Conservation (phyloP, 495 filamentous ascomycete genomes). For the Penicillium salamii region DNA sequence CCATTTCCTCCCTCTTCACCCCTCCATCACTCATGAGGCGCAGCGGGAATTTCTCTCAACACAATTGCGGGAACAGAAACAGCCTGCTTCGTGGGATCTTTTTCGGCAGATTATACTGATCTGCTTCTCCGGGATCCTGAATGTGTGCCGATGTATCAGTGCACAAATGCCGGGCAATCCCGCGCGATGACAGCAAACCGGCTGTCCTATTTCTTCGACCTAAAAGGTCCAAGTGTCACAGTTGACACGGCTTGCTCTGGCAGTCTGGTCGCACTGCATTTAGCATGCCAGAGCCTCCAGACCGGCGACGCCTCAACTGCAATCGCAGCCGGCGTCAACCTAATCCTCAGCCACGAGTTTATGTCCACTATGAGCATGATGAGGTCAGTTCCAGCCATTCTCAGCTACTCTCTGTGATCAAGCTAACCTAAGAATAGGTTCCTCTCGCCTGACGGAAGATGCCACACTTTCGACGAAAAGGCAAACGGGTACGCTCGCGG, state of each 20-base stretch:
- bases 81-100: conserved; percentile 43
- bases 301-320: conserved; percentile 39
- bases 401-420: no score
- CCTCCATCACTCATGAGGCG: background rate
- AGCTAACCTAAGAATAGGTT: conserved; percentile 4
- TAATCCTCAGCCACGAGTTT: conserved; percentile 30
- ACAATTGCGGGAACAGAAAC: conserved; percentile 47
- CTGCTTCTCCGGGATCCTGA: conserved; percentile 30
- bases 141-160: conserved; percentile 28
- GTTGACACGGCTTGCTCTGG: conserved; percentile 55
- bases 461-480: conserved; percentile 33
- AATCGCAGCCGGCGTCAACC: conserved; percentile 33
- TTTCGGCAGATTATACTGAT: conserved; percentile 31
- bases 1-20: background rate
- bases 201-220: conserved; percentile 42
- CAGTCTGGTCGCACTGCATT: conserved; percentile 48
- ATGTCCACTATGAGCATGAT: conserved; percentile 22
- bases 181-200: conserved; percentile 43
- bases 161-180: conserved; percentile 31
- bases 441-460: conserved; percentile 32
- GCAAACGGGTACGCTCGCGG: conserved; percentile 34
- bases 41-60: conserved; percentile 28
- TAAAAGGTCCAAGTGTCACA: conserved; percentile 42
- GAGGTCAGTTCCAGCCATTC: conserved; percentile 12
- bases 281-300: conserved; percentile 44